phyloP scores from a whole-genome alignment of 306 rosid genomes.

The Glycine soja region DNA sequence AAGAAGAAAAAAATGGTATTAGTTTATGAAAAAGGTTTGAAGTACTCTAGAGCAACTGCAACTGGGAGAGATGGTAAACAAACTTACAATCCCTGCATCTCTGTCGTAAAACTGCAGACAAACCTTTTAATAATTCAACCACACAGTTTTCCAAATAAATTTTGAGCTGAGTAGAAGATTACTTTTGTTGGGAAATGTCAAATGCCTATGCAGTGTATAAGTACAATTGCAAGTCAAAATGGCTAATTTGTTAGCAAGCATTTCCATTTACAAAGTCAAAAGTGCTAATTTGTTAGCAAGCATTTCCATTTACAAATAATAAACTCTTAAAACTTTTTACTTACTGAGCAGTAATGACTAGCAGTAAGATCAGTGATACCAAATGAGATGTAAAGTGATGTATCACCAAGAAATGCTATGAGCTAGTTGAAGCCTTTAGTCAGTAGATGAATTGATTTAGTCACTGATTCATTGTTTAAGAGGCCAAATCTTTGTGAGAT shows the following conservation, averaged over 20 bases:
- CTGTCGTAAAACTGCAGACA: background rate
- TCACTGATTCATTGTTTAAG: background rate
- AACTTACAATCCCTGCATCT: conserved; percentile 1
- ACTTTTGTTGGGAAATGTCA: conserved; percentile 8
- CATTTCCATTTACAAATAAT: background rate
- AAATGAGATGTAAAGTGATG: background rate
- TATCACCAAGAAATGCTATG: background rate
- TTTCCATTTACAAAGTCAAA: background rate
- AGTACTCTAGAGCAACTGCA: conserved; percentile 16
- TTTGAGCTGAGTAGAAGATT: conserved; percentile 20
- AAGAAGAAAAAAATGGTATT: background rate
- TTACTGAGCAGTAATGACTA: background rate
- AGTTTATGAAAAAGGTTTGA: background rate
- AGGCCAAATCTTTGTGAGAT: conserved; percentile 3
- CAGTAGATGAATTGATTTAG: background rate
- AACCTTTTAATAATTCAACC: background rate
- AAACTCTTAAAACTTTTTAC: background rate
- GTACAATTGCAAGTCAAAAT: conserved; percentile 1
- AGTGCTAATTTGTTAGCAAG: background rate
- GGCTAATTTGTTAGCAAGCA: background rate
- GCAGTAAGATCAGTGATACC: background rate
- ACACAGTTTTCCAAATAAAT: background rate
- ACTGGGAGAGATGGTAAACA: background rate
- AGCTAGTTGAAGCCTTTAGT: conserved; percentile 2
- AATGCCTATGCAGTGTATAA: background rate